A percentile compares a stretch with the other conserved stretches of the same genome.
phyloP scores from a whole-genome alignment of 441 rosid species.

The Erysimum cheiri region DNA sequence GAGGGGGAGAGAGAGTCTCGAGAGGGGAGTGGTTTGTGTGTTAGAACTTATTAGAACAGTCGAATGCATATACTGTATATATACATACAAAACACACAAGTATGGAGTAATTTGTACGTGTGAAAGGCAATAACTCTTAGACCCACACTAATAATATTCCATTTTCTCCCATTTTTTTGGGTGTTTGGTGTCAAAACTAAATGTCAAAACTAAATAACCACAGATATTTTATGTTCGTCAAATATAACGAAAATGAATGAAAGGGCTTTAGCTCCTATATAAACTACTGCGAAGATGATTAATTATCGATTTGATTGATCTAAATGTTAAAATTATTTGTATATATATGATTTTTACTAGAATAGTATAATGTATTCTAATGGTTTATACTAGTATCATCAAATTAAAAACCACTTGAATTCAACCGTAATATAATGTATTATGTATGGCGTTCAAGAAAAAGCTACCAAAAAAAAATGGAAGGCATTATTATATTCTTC shows the following conservation, averaged over 20 bases:
- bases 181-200: background rate
- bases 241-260: too few relatives aligned
- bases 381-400: too few relatives aligned
- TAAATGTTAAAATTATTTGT: too few relatives aligned
- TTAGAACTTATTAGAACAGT: background rate
- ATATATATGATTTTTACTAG: too few relatives aligned
- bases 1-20: too few relatives aligned
- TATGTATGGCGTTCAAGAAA: too few relatives aligned
- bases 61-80: background rate
- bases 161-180: constrained; percentile 18
- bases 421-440: background rate
- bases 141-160: background rate
- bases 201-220: background rate
- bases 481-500: background rate
- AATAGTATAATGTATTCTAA: background rate
- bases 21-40: too few relatives aligned
- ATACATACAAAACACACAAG: background rate
- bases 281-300: too few relatives aligned
- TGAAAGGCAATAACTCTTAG: background rate
- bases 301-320: too few relatives aligned
- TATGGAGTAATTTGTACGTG: constrained; percentile 33
- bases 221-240: background rate
- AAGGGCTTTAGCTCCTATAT: too few relatives aligned
- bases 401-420: background rate
- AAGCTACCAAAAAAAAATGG: too few relatives aligned